Conservation (phyloP, 1,284 basidiomycete species). For the Apiotrichum domesticum region DNA sequence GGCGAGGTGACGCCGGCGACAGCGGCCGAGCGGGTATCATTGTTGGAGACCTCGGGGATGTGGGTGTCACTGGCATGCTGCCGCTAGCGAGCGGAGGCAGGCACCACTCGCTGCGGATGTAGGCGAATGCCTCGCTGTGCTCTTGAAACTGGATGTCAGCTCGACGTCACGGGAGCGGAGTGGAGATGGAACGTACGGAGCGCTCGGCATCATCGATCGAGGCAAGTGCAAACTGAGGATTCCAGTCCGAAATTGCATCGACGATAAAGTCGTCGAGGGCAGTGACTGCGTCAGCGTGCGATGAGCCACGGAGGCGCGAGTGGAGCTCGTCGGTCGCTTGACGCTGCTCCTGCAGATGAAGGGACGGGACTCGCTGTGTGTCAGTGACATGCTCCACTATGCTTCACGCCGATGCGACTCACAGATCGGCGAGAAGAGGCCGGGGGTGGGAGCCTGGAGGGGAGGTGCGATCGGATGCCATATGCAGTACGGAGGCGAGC, state of each 20-base stretch:
- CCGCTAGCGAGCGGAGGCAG: not conserved
- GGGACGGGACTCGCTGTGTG: not conserved
- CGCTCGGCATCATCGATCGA: not conserved
- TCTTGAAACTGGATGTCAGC: not conserved
- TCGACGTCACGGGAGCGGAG: not conserved
- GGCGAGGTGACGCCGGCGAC: not conserved
- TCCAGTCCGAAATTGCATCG: conserved; percentile 1
- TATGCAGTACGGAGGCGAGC: not conserved
- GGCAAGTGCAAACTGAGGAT: not conserved
- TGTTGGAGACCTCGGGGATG: not conserved
- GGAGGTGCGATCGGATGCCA: not conserved
- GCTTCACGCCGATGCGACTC: not conserved
- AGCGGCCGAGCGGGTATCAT: not conserved
- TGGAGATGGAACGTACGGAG: not conserved
- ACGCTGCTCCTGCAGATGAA: not conserved
- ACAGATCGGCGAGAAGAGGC: not conserved
- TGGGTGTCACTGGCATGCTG: not conserved
- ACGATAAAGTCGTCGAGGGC: not conserved
- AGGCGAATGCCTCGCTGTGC: not conserved
- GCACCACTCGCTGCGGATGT: conserved; percentile 2
- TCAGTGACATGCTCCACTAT: not conserved
- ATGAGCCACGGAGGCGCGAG: not conserved
- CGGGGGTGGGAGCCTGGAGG: not conserved
- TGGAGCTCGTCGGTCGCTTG: not conserved
- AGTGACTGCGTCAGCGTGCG: not conserved